Evolutionary conservation across 148 eudicot species (phyloP).

Genomic region (Arbutus unedo): DNA sequence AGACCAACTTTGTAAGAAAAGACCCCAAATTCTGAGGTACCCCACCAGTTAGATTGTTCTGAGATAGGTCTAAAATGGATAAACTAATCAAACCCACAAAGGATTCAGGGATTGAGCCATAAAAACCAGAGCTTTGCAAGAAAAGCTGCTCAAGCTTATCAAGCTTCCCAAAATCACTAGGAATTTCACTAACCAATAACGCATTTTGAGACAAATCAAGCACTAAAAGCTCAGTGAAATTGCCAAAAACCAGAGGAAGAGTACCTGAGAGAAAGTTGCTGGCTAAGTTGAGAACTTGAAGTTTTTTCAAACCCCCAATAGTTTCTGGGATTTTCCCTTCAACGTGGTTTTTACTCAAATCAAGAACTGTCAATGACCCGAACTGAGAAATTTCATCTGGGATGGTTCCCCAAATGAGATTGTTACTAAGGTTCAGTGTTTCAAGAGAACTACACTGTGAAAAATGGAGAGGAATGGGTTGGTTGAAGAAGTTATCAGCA

Average conservation of each 20-base stretch:
- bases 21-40: constrained; percentile 47
- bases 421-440: constrained; percentile 59
- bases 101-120: constrained; percentile 56
- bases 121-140: constrained; percentile 69
- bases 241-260: constrained; percentile 61
- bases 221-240: constrained; percentile 51
- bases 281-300: constrained; percentile 63
- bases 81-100: constrained; percentile 48
- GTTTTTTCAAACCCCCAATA: constrained; percentile 51
- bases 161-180: constrained; percentile 56
- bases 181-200: constrained; percentile 62
- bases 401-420: constrained; percentile 81
- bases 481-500: constrained; percentile 68
- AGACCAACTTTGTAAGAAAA: constrained; percentile 49
- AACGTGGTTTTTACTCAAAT: constrained; percentile 68
- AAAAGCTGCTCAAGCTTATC: constrained; percentile 60
- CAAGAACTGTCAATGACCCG: constrained; percentile 51
- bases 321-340: constrained; percentile 71
- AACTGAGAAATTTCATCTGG: constrained; percentile 81
- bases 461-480: constrained; percentile 79
- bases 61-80: constrained; percentile 66
- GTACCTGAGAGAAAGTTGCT: constrained; percentile 71
- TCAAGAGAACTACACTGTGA: constrained; percentile 56
- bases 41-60: constrained; percentile 71
- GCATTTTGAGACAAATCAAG: constrained; percentile 81